Conservation (phyloP, 2,329 filamentous ascomycete genomes). For the Colletotrichum aenigma region DNA sequence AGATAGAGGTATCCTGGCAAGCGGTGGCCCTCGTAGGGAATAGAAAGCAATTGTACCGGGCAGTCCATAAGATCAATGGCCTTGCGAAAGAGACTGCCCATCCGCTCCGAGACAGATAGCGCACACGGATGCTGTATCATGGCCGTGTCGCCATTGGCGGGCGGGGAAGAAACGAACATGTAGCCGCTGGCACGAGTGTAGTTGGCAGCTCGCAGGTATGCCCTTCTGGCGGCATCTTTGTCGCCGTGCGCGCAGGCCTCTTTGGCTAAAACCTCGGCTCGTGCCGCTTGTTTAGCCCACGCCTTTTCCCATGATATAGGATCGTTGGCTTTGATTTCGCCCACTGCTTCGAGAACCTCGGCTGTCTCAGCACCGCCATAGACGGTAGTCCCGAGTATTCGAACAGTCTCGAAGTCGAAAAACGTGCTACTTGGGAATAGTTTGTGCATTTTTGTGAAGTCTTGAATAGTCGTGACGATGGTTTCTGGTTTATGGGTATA, state of each 20-base stretch:
- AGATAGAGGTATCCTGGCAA: constrained; percentile 42
- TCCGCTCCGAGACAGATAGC: constrained; percentile 27
- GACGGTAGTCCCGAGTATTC: constrained; percentile 40
- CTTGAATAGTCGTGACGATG: no score
- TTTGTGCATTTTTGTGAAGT: background rate
- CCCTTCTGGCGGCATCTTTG: constrained; percentile 32
- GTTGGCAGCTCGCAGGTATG: constrained; percentile 43
- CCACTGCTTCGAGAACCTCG: constrained; percentile 42
- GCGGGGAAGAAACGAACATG: constrained; percentile 23
- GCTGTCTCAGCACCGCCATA: constrained; percentile 41
- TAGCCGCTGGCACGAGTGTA: constrained; percentile 41
- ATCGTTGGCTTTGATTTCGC: constrained; percentile 40
- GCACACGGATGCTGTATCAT: background rate
- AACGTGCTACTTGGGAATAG: constrained; percentile 23
- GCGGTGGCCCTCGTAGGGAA: constrained; percentile 39
- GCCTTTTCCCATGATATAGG: constrained; percentile 41
- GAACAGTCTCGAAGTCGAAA: constrained; percentile 47
- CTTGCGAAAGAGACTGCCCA: constrained; percentile 29
- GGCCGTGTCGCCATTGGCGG: background rate
- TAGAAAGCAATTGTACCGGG: constrained; percentile 31
- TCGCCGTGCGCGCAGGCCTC: constrained; percentile 34
- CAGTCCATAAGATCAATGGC: constrained; percentile 32
- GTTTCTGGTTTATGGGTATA: fast-evolving
- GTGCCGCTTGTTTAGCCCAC: constrained; percentile 33
- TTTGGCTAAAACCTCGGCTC: constrained; percentile 35